These are phyloP conservation scores for Kwoniella shivajii DNA, from an alignment of 1,284 basidiomycete genomes.

Conservation along the genomic window DNA sequence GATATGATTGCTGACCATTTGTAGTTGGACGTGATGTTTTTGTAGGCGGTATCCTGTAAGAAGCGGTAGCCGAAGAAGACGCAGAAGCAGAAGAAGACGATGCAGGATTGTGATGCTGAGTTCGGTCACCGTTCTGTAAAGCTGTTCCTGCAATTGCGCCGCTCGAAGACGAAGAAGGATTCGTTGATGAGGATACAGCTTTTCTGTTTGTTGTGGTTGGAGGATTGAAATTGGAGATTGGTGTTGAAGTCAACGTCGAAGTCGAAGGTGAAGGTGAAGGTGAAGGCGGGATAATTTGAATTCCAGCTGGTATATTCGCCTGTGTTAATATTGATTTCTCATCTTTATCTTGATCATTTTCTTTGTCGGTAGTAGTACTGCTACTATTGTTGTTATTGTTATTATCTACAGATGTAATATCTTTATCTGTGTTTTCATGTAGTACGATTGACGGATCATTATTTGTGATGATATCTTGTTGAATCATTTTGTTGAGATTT, in stretches of 20 bases:
- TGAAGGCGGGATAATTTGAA: constrained; percentile 15
- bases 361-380: too few relatives aligned
- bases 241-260: neutral
- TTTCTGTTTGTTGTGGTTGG: neutral
- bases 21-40: neutral
- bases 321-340: neutral
- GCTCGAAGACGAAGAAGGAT: neutral
- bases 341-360: too few relatives aligned
- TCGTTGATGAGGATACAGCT: neutral
- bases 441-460: too few relatives aligned
- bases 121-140: constrained; percentile 1
- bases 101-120: neutral
- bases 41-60: neutral
- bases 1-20: neutral
- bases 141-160: neutral
- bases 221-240: neutral
- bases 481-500: too few relatives aligned
- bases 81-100: neutral
- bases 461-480: too few relatives aligned
- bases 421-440: too few relatives aligned
- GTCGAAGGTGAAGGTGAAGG: neutral
- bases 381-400: too few relatives aligned
- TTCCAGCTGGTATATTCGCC: constrained; percentile 8
- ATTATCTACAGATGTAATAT: too few relatives aligned
- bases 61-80: neutral